Evolutionary conservation across 2,329 filamentous ascomycete species (phyloP).

Genomic region (Cryphonectria parasitica): DNA sequence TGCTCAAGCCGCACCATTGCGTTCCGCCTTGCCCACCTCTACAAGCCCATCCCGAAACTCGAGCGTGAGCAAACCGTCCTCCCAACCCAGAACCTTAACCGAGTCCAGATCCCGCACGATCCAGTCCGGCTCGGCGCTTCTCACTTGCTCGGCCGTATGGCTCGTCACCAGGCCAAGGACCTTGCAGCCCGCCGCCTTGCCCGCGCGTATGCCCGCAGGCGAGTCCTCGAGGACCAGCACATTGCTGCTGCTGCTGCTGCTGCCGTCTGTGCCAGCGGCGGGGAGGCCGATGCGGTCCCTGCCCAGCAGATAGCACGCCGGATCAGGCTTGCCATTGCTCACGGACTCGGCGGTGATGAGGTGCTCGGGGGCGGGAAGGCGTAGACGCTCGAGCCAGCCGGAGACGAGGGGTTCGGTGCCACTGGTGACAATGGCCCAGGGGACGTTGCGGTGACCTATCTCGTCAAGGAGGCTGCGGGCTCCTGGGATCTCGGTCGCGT

Average conservation of each 20-base stretch:
- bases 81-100: slow-evolving; percentile 64
- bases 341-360: slow-evolving; percentile 80
- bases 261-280: slow-evolving; percentile 26
- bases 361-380: slow-evolving; percentile 66
- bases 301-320: slow-evolving; percentile 72
- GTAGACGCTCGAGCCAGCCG: slow-evolving; percentile 72
- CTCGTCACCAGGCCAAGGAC: slow-evolving; percentile 86
- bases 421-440: slow-evolving; percentile 88
- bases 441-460: slow-evolving; percentile 64
- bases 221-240: slow-evolving; percentile 87
- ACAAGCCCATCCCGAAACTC: slow-evolving; percentile 68
- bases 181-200: slow-evolving; percentile 83
- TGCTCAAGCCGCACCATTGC: slow-evolving; percentile 14
- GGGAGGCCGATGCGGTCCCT: slow-evolving; percentile 62
- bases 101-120: slow-evolving; percentile 79
- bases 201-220: slow-evolving; percentile 80
- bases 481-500: slow-evolving; percentile 86
- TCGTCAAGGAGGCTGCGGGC: slow-evolving; percentile 70
- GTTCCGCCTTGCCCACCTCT: slow-evolving; percentile 18
- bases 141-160: slow-evolving; percentile 73
- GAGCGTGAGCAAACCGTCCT: slow-evolving; percentile 64
- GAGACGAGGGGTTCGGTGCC: slow-evolving; percentile 69
- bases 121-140: slow-evolving; percentile 82
- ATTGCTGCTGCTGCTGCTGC: slow-evolving; percentile 39
- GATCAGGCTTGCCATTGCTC: slow-evolving; percentile 75